Conservation (phyloP, 2,329 filamentous ascomycete genomes). For the Paradendryphiella salina region DNA sequence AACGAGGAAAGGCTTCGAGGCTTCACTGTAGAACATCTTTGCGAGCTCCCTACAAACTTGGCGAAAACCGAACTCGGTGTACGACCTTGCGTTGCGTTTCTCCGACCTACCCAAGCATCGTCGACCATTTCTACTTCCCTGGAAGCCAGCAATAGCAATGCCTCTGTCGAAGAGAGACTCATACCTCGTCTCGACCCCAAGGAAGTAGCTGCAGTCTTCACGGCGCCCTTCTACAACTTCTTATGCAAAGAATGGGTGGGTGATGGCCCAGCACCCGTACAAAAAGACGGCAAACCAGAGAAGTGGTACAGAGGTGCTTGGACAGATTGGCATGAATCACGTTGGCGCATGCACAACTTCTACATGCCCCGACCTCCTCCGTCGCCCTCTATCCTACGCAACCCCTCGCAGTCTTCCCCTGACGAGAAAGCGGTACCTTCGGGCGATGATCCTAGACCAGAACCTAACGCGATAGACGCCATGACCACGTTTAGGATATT, state of each 20-base stretch:
- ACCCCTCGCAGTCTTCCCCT: slow-evolving; percentile 1
- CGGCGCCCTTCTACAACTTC: slow-evolving; percentile 84
- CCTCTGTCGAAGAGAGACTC: slow-evolving; percentile 63
- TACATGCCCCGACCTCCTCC: slow-evolving; percentile 65
- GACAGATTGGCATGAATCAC: slow-evolving; percentile 74
- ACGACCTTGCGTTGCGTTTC: slow-evolving; percentile 60
- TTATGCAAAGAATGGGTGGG: slow-evolving; percentile 60
- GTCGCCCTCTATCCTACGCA: slow-evolving; percentile 13
- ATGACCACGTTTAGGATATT: slow-evolving; percentile 77
- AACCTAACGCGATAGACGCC: slow-evolving; percentile 45
- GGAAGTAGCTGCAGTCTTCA: slow-evolving; percentile 93
- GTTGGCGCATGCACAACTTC: slow-evolving; percentile 92
- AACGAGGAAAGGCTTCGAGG: slow-evolving; percentile 68
- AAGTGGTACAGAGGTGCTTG: slow-evolving; percentile 86
- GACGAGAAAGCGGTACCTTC: slow-evolving; percentile 13
- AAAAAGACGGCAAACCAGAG: slow-evolving; percentile 49
- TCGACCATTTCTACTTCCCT: slow-evolving; percentile 9
- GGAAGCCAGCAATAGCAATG: slow-evolving; percentile 6
- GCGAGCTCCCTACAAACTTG: slow-evolving; percentile 68
- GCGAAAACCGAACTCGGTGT: slow-evolving; percentile 57
- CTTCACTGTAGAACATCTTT: slow-evolving; percentile 85
- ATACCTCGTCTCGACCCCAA: slow-evolving; percentile 82
- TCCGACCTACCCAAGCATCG: slow-evolving; percentile 51
- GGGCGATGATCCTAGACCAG: slow-evolving; percentile 40
- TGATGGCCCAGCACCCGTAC: slow-evolving; percentile 48